These are phyloP conservation scores for Micromonas commoda DNA, from an alignment of 139 green algal genomes.

Conservation along the genomic window DNA sequence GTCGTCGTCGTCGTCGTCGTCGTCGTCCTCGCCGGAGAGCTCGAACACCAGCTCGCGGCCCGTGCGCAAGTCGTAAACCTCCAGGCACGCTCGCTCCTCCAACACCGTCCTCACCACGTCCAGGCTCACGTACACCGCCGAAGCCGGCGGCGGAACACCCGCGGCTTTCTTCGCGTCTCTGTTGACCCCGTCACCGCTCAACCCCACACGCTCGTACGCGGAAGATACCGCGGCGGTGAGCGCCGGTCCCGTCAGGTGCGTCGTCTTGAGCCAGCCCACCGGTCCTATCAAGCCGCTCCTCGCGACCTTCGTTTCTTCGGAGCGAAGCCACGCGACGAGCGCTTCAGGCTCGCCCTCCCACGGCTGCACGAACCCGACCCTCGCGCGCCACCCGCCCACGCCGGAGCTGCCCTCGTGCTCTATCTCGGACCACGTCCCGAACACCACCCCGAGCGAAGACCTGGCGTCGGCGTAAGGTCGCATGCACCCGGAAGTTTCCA, in stretches of 20 bases:
- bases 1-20: neutral
- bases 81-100: neutral
- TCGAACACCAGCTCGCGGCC: neutral
- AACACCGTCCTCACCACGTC: neutral
- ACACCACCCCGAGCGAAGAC: neutral
- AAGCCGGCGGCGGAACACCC: neutral
- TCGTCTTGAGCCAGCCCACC: neutral
- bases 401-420: neutral
- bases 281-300: neutral
- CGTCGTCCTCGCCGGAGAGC: neutral
- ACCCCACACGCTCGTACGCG: too few species aligned
- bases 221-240: neutral
- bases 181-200: too few species aligned
- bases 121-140: neutral
- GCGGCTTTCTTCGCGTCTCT: neutral
- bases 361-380: constrained; percentile 11
- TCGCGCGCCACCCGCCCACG: neutral
- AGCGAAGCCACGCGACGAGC: neutral
- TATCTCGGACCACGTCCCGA: constrained; percentile 5
- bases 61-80: neutral
- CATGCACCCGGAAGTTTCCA: neutral
- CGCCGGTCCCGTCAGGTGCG: neutral
- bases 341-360: neutral
- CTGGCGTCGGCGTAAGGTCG: too few species aligned
- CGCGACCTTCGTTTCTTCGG: neutral